Conservation (phyloP, 805 yeast genomes). For the Komagataella mondaviorum region DNA sequence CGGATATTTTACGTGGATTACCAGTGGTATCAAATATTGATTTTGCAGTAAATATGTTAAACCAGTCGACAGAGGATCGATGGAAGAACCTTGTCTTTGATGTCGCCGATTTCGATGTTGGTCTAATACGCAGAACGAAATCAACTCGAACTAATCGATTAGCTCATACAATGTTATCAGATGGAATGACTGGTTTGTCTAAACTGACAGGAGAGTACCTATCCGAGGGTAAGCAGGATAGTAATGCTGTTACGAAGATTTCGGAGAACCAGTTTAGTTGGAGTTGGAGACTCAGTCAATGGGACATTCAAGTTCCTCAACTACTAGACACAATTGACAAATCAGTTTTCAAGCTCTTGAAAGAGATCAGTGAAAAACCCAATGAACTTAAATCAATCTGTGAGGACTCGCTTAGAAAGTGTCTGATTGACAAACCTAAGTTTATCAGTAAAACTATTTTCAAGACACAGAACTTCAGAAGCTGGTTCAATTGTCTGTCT, state of each 20-base stretch:
- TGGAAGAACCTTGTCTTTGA: constrained; percentile 35
- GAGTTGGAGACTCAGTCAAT: constrained; percentile 65
- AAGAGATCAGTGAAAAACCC: constrained; percentile 26
- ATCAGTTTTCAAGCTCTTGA: constrained; percentile 38
- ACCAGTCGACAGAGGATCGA: constrained; percentile 15
- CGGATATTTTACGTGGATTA: constrained; percentile 52
- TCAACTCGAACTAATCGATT: constrained; percentile 7
- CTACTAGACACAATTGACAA: constrained; percentile 24
- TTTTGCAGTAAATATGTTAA: constrained; percentile 31
- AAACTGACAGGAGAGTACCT: constrained; percentile 1
- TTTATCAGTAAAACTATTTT: not conserved
- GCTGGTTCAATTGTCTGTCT: constrained; percentile 20
- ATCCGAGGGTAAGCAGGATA: not conserved
- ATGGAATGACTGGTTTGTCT: constrained; percentile 27
- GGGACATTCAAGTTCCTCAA: constrained; percentile 53
- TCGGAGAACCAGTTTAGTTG: constrained; percentile 23
- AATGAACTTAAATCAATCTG: constrained; percentile 7
- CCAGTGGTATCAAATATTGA: constrained; percentile 43
- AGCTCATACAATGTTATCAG: constrained; percentile 24
- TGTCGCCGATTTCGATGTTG: constrained; percentile 40
- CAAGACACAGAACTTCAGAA: not conserved
- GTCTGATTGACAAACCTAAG: not conserved
- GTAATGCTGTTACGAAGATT: not conserved
- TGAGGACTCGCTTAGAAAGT: constrained; percentile 3
- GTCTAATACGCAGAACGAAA: constrained; percentile 1